phyloP scores from a whole-genome alignment of 768 basidiomycete genomes.

The Lactifluus echinatus region DNA sequence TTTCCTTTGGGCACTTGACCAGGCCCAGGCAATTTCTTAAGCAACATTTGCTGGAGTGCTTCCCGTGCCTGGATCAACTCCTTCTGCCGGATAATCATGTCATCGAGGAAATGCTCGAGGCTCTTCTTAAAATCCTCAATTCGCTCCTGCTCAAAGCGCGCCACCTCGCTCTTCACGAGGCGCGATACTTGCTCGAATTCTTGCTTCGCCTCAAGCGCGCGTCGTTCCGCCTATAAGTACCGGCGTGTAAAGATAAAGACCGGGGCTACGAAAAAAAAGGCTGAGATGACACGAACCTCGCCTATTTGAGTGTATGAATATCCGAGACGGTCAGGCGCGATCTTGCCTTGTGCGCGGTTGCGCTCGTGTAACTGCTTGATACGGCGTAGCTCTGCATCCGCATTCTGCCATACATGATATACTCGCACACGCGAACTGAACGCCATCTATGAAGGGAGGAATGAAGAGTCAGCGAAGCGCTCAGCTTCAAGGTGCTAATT shows the following conservation, averaged over 20 bases:
- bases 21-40: conserved; percentile 18
- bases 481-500: background rate
- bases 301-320: conserved; percentile 71
- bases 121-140: conserved; percentile 87
- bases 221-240: conserved; percentile 63
- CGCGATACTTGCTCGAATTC: conserved; percentile 88
- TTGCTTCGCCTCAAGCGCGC: conserved; percentile 69
- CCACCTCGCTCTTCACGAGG: conserved; percentile 82
- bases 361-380: conserved; percentile 75
- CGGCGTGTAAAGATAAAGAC: background rate
- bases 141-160: conserved; percentile 87
- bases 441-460: conserved; percentile 47
- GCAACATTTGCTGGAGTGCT: conserved; percentile 17
- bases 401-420: conserved; percentile 71
- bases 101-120: conserved; percentile 76
- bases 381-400: conserved; percentile 66
- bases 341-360: conserved; percentile 65
- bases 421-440: conserved; percentile 82
- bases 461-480: background rate
- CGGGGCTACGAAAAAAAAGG: background rate
- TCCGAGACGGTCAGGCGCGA: conserved; percentile 60
- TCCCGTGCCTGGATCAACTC: conserved; percentile 36
- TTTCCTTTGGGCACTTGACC: conserved; percentile 3
- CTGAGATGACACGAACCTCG: conserved; percentile 44
- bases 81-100: conserved; percentile 80